Base-by-base conservation (phyloP, 108 stramenopile genomes). In the Skeletonema grethae region DNA sequence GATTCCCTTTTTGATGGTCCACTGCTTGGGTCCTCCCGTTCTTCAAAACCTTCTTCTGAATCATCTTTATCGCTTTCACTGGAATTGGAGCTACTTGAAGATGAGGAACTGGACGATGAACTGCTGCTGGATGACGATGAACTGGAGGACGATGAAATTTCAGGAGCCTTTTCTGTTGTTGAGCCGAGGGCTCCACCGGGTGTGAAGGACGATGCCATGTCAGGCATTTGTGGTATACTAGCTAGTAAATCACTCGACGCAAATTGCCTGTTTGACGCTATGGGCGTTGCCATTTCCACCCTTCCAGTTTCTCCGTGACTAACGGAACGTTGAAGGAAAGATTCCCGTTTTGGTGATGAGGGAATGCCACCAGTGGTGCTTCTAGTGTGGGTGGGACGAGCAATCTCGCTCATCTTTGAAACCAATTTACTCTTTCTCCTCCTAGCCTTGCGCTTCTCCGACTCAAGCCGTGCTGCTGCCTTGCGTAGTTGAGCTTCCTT, bases 81-180 rank as follows among this genome's bases (percentile, higher is more conserved):
- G 30, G 73, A 84, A 46, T 76, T 80, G 35, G 86, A 88, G 50
- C 84, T 89, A 75, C 89, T 90, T 25, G 88, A 72, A 35, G 75
- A 91, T 25, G 89, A 88, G 10, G 94, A 91, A 68, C 91, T 90
- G 22, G 85, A 87, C 9, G 91, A 92, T 7, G 90, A 91, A 48
- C 85, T 84, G 63, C 88, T 89, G 41, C 78, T 79, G 11, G 85
- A 69, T 25, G 77, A 74, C 2, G 81, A 68, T 10, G 76, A 77
- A 43, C 62, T 76, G 4, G 68, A 69, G 1, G 88, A 86, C 0
- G 88, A 89, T 22, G 80, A 72, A 61, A 73, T 83, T n/a, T 61
- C 70, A 7, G 74, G 76, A 22, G 79, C 79, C n/a, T 68, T 69
- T 61, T 60, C 63, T 68, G 16, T 69, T 45, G 24, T 66, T 56